Percentiles rank a stretch among this genome's conserved stretches.
Conservation (phyloP, 345 rosid species). For the Populus deltoides region DNA sequence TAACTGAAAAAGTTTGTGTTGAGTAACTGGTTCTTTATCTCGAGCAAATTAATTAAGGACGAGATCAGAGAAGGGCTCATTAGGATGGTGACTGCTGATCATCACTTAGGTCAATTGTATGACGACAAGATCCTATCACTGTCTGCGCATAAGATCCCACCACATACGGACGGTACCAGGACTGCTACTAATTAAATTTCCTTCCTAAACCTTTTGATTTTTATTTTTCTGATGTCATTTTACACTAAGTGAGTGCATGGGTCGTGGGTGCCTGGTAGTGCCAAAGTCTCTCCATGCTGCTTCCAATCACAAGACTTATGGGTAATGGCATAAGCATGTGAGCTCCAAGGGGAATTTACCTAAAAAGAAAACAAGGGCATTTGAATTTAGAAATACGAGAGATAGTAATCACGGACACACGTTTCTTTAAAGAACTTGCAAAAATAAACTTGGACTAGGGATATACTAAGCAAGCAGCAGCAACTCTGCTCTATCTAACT, state of each 20-base stretch:
- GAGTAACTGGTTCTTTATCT: no score
- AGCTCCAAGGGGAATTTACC: no score
- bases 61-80: no score
- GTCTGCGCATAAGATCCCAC: slow-evolving; percentile 11
- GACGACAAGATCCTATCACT: not conserved
- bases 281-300: not conserved
- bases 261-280: not conserved
- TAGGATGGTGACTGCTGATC: no score
- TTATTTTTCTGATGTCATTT: not conserved
- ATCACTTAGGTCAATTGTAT: no score
- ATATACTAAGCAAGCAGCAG: not conserved
- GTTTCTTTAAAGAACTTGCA: no score
- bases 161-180: not conserved
- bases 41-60: no score
- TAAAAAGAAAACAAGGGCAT: no score
- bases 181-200: no score
- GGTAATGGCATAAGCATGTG: not conserved
- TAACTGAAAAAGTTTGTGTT: no score
- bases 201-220: not conserved
- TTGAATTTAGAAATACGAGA: no score
- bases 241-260: not conserved
- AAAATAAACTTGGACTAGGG: not conserved
- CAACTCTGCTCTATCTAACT: slow-evolving; percentile 56
- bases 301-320: not conserved
- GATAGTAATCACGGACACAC: no score